Evolutionary conservation across 139 green algal species (phyloP).

Genomic region (Klebsormidium nitens): DNA sequence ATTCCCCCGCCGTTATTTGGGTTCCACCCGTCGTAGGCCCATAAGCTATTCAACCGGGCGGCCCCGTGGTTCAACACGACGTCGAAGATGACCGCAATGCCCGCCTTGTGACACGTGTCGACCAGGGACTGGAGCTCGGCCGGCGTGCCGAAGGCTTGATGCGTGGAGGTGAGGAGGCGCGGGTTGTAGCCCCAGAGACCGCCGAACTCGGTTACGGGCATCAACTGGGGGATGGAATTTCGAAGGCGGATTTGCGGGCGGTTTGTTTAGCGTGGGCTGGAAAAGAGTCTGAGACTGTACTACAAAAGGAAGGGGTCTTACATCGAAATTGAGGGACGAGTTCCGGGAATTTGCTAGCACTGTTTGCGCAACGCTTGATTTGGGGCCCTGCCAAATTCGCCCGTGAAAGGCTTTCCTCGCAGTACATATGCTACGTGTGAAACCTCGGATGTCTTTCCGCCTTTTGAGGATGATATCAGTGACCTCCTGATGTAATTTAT

Average conservation of each 20-base stretch:
- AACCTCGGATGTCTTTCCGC: no score
- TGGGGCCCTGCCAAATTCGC: no score
- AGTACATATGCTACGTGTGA: no score
- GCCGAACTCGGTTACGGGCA: constrained; percentile 56
- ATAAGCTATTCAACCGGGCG: constrained; percentile 47
- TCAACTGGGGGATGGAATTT: constrained; percentile 45
- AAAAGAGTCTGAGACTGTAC: no score
- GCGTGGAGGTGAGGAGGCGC: constrained; percentile 46
- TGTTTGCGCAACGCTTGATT: no score
- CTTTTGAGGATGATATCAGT: no score
- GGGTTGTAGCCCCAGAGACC: constrained; percentile 60
- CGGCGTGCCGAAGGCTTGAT: constrained; percentile 49
- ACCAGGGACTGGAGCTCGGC: constrained; percentile 57
- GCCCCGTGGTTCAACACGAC: constrained; percentile 64
- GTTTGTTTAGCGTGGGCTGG: no score
- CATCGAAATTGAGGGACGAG: no score
- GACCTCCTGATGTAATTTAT: no score
- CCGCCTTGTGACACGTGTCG: constrained; percentile 40
- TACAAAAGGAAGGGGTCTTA: no score
- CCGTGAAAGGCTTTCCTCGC: no score
- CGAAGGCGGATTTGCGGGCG: not conserved
- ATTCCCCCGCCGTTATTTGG: constrained; percentile 46
- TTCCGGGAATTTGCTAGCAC: no score
- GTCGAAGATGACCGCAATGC: constrained; percentile 62
- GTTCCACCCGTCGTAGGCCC: constrained; percentile 60